A percentile compares a stretch with the other conserved stretches of the same genome.
Conservation (phyloP, 2,329 filamentous ascomycete genomes). For the Trichoderma lentiforme region DNA sequence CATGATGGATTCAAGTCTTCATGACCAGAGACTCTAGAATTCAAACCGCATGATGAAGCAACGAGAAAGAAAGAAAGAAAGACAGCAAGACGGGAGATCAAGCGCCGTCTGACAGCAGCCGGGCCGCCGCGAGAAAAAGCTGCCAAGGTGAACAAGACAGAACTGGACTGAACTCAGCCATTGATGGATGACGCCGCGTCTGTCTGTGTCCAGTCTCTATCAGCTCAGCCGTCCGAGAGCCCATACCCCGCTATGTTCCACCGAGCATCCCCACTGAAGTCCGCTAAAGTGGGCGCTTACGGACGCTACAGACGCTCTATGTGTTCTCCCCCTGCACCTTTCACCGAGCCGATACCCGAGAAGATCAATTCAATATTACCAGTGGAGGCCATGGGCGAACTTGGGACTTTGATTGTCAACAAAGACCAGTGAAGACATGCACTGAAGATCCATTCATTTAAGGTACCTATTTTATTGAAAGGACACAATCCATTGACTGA, state of each 20-base stretch:
- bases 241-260: conserved; percentile 3
- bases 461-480: not conserved
- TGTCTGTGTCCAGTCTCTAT: not conserved
- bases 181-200: not conserved
- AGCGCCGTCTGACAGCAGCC: conserved; percentile 9
- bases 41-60: not conserved
- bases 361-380: not conserved
- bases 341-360: not conserved
- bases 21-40: conserved; percentile 12
- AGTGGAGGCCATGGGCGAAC: no score
- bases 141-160: not conserved
- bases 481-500: not conserved
- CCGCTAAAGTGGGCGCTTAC: not conserved
- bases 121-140: not conserved
- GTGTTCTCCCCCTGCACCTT: not conserved
- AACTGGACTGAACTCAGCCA: not conserved
- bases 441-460: not conserved
- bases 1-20: conserved; percentile 22
- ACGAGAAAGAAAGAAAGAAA: not conserved
- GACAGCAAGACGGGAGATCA: not conserved
- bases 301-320: not conserved
- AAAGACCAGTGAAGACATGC: not conserved
- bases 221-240: not conserved
- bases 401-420: not conserved
- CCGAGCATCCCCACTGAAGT: not conserved